Base-by-base conservation (phyloP, 2,329 filamentous ascomycete genomes). In the Aureobasidium zeae region DNA sequence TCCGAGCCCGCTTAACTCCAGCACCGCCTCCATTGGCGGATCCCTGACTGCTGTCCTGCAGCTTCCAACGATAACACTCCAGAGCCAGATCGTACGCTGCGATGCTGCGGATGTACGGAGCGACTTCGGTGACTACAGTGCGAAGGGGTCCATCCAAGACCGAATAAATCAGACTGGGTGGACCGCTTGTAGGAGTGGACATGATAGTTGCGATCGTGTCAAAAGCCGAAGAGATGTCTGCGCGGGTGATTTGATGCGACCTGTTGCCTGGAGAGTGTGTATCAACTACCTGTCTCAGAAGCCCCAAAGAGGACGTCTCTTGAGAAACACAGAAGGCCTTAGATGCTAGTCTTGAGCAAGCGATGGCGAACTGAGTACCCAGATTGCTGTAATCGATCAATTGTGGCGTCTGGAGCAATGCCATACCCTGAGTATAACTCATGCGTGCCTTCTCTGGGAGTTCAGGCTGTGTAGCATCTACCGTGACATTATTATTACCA, bases 51-150 rank as follows among this genome's bases (percentile, higher is more conserved):
- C 60, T 60, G 0, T 72, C 73, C 51, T 76, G 77, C 8, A 84
- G 62, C 13, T 73, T 72, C 6, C 75, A 59, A 9, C 86, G 75
- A 50, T 86, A 76, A 48, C 77, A 69, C 55, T 86, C 81, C 1
- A 91, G 72, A 1, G 70, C 71, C 15, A 77, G 67, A 53, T 96
- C 89, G 56, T 81, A 83, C 0, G 79, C 71, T 2, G 89, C 79
- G 48, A 98, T 96, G 26, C 74, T 72, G 9, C 93, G 83, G n/a
- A 96, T 76, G 59, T 86, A 96, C 0, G 93, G 91, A 0, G 87
- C 88, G 2, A 96, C 69, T 50, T 98, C 91, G 10, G 81, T 66
- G 0, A 76, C 72, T 22, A 94, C 76, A 15, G 80, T 68, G 0
- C 63, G 60, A 53, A 83, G 66, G 0, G 78, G 77, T 31, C 83